Base-by-base conservation (phyloP, 352 stramenopile species). In the Pythium aristosporum region DNA sequence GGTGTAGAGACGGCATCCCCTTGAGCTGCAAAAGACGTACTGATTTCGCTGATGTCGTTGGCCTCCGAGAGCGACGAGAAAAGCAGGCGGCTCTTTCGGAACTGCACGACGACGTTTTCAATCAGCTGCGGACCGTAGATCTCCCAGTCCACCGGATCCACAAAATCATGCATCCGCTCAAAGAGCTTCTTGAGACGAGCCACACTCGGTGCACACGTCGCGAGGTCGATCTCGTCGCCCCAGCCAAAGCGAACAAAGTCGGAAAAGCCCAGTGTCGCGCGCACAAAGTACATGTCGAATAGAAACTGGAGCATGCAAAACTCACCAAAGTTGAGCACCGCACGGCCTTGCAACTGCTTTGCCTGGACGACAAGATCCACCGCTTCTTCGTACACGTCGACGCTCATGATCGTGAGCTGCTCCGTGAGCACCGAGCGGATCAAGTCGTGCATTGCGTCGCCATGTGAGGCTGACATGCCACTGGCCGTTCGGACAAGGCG, bases 281-380 rank as follows among this genome's bases (percentile, higher is more conserved):
- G 87, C 36, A 96, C 82, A 68, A 94, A 96, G 64, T 96, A 94
- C 79, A 96, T 87, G 58, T 96, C 87, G 54, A 96, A 96, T 9
- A 96, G 72, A 58, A 92, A 92, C 70, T 96, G 87, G 57, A 89
- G 75, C 55, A 91, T 81, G 58, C 82, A 93, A 53, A 74, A 92
- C 67, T 96, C 82, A 30, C 87, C 87, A 64, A 96, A 94, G 49
- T 94, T 91, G 30, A 94, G 66, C 30, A 84, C 68, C 7, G 70
- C 76, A 28, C 77, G 72, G 34, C 68, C 76, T 63, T 87, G 74
- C 13, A 56, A 68, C 5, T 63, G 36, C 66, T 84, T 92, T 0
- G 83, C 76, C 58, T 76, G 48, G 16, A 88, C 61, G 30, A 94
- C 73, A 18, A 85, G 68, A 56, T 78, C 74, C 2, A 94, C 76